A percentile compares a stretch with the other conserved stretches of the same genome.
Evolutionary conservation across 2,329 filamentous ascomycete species (phyloP).

Genomic region (Colletotrichum sp.): DNA sequence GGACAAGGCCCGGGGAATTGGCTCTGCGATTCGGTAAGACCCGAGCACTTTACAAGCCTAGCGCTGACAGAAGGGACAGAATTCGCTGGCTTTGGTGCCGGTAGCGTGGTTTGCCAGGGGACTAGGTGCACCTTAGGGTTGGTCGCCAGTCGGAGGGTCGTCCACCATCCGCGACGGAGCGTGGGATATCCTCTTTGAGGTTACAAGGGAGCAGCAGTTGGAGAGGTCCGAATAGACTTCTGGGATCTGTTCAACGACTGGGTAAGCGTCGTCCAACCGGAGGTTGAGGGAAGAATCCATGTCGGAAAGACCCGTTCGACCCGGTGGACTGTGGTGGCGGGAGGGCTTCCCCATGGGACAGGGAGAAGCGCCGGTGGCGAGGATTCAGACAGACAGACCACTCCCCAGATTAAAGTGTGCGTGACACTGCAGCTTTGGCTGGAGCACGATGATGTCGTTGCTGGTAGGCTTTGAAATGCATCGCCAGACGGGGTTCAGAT

Average conservation of each 20-base stretch:
- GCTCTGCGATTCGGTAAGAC: not conserved
- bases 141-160: not conserved
- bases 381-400: not conserved
- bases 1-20: not conserved
- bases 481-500: not conserved
- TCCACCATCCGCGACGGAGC: not conserved
- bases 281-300: not conserved
- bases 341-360: not conserved
- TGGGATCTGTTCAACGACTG: not conserved
- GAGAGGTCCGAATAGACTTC: slow-evolving; percentile 1
- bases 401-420: not conserved
- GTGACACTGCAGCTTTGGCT: not conserved
- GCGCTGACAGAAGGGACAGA: not conserved
- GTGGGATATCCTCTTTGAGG: not conserved
- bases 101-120: not conserved
- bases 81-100: not conserved
- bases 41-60: not conserved
- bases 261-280: not conserved
- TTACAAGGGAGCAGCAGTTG: not conserved
- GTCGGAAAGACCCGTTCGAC: not conserved
- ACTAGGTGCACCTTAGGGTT: not conserved
- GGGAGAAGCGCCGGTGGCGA: not conserved
- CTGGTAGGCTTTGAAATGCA: not conserved
- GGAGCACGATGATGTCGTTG: not conserved
- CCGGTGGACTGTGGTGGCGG: not conserved